Percentiles rank a stretch among this genome's conserved stretches.
Evolutionary conservation across 768 basidiomycete species (phyloP).

Genomic region (Clathrus columnatus): DNA sequence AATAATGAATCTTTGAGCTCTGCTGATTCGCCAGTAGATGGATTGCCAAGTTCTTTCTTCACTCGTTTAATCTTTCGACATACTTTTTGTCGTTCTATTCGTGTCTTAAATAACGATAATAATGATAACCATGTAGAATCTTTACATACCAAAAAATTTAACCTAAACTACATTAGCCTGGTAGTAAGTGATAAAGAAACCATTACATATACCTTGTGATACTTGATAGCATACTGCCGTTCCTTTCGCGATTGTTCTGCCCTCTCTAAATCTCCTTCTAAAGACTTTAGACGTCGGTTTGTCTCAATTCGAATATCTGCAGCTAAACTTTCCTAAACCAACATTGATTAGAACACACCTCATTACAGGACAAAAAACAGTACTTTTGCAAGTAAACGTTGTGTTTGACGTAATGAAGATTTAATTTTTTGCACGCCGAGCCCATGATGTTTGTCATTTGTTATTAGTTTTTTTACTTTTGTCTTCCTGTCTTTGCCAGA

Average conservation of each 20-base stretch:
- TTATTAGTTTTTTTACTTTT: not conserved
- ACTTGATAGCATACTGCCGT: constrained; percentile 62
- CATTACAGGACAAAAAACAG: not conserved
- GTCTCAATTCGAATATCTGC: constrained; percentile 77
- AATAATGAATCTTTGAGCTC: constrained; percentile 40
- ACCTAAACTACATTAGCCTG: constrained; percentile 25
- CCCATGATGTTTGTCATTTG: not conserved
- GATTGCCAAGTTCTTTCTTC: constrained; percentile 42
- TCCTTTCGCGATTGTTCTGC: constrained; percentile 61
- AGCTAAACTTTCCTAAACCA: constrained; percentile 61
- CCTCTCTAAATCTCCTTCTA: constrained; percentile 63
- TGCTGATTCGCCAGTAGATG: constrained; percentile 26
- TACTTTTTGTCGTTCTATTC: constrained; percentile 78
- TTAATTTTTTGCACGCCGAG: constrained; percentile 80
- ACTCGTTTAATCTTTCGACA: constrained; percentile 63
- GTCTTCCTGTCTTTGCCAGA: not conserved
- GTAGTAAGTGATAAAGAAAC: not conserved
- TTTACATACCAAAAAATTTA: constrained; percentile 80
- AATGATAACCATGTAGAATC: not conserved
- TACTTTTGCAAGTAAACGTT: constrained; percentile 74
- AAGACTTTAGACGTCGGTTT: constrained; percentile 64
- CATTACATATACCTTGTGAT: constrained; percentile 51
- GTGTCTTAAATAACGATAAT: not conserved
- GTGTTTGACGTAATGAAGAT: constrained; percentile 72
- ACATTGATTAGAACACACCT: not conserved